Conservation (phyloP, 75 land plant genomes). For the Sequoiadendron giganteum region DNA sequence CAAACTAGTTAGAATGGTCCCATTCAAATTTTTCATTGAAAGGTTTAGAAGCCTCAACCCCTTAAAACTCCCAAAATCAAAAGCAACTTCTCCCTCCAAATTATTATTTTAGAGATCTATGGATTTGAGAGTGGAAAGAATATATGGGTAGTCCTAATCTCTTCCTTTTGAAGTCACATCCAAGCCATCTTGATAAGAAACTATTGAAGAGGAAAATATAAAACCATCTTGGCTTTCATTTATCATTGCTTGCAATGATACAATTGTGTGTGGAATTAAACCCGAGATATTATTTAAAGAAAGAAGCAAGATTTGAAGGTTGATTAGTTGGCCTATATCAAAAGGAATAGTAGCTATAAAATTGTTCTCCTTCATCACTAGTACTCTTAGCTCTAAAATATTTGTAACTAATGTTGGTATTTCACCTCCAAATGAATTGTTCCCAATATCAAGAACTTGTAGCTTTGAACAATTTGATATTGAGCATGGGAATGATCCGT, state of each 20-base stretch:
- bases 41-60: constrained; percentile 53
- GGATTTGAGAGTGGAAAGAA: constrained; percentile 28
- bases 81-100: constrained; percentile 51
- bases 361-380: not conserved
- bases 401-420: not conserved
- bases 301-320: not conserved
- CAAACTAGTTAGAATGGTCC: constrained; percentile 39
- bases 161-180: not conserved
- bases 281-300: not conserved
- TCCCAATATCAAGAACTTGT: not conserved
- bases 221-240: not conserved
- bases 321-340: not conserved
- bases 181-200: not conserved
- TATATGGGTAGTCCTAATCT: not conserved
- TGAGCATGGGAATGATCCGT: not conserved
- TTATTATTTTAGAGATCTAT: constrained; percentile 58
- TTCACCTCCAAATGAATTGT: not conserved
- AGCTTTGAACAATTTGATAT: not conserved
- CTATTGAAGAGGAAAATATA: not conserved
- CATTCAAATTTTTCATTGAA: constrained; percentile 55
- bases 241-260: not conserved
- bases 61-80: constrained; percentile 30
- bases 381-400: not conserved
- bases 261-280: not conserved
- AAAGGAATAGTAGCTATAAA: not conserved